Evolutionary conservation across 1,139 yeast species (phyloP).

Genomic region (Yamadazyma pseudoaaseri): DNA sequence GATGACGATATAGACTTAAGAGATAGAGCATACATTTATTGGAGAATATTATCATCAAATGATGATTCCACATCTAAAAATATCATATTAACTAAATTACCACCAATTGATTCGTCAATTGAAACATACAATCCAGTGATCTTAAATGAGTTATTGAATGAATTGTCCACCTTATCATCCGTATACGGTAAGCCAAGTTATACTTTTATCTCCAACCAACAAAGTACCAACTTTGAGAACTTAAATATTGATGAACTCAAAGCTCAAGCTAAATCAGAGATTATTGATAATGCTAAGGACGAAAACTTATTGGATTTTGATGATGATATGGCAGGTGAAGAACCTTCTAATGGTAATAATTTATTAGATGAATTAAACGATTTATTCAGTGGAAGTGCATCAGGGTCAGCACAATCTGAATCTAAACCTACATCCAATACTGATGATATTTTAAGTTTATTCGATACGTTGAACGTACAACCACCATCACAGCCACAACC

Average conservation of each 20-base stretch:
- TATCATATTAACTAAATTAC: conserved; percentile 60
- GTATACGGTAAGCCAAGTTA: conserved; percentile 85
- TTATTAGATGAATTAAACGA: conserved; percentile 69
- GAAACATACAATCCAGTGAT: conserved; percentile 68
- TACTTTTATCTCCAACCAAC: conserved; percentile 51
- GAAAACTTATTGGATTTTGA: conserved; percentile 83
- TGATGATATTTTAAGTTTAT: conserved; percentile 45
- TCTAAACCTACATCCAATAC: conserved; percentile 25
- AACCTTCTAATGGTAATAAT: conserved; percentile 14
- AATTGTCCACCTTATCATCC: conserved; percentile 82
- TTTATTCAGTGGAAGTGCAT: conserved; percentile 40
- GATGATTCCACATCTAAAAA: conserved; percentile 45
- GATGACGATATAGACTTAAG: conserved; percentile 90
- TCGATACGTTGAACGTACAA: conserved; percentile 23
- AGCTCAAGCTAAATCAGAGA: conserved; percentile 74
- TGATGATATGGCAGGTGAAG: conserved; percentile 36
- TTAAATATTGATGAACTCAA: conserved; percentile 73
- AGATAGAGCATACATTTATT: conserved; percentile 90
- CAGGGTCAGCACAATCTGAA: conserved; percentile 23
- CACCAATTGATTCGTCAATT: conserved; percentile 71
- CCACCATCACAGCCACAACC: conserved; percentile 8
- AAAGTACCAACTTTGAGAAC: conserved; percentile 23
- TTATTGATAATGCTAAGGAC: conserved; percentile 62
- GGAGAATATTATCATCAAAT: conserved; percentile 75
- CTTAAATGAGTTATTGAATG: conserved; percentile 66